Percentiles rank a stretch among this genome's conserved stretches.
Conservation (phyloP, 768 basidiomycete genomes). For the Amanita pseudoporphyria region DNA sequence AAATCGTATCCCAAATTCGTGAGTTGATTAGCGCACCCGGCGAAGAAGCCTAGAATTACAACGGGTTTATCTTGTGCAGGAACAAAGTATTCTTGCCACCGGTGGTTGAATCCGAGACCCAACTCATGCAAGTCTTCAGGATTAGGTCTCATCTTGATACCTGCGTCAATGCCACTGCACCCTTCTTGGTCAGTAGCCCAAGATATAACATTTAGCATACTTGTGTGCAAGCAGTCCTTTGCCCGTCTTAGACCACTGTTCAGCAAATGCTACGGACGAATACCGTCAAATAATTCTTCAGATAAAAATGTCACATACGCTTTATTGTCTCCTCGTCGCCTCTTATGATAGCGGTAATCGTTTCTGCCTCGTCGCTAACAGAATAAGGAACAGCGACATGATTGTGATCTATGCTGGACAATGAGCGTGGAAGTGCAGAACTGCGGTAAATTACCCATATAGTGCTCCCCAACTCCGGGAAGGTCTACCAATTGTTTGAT, state of each 20-base stretch:
- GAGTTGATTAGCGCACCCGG: conserved; percentile 24
- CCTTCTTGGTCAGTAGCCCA: conserved; percentile 8
- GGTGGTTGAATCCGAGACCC: conserved; percentile 34
- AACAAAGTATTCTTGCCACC: conserved; percentile 43
- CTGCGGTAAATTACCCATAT: conserved; percentile 30
- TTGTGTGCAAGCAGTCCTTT: conserved; percentile 44
- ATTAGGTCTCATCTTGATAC: conserved; percentile 46
- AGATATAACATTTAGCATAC: conserved; percentile 22
- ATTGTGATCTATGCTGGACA: conserved; percentile 28
- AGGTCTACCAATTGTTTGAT: conserved; percentile 49
- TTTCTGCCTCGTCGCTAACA: conserved; percentile 35
- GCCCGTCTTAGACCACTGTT: conserved; percentile 25
- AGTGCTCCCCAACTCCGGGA: conserved; percentile 71
- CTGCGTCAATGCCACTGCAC: conserved; percentile 41
- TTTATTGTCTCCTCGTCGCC: conserved; percentile 27
- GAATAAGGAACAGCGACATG: conserved; percentile 27
- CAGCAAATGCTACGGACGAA: conserved; percentile 11
- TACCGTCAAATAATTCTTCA: too few species aligned
- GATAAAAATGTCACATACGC: conserved; percentile 20
- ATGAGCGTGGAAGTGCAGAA: background rate
- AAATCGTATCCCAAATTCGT: conserved; percentile 1
- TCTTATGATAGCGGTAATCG: conserved; percentile 38
- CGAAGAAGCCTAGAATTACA: conserved; percentile 28
- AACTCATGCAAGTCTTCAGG: conserved; percentile 39
- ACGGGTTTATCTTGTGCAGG: conserved; percentile 48